Evolutionary conservation across 192 early-diverging fungal genomes (phyloP).

Genomic region (Entomortierella chlamydospora): DNA sequence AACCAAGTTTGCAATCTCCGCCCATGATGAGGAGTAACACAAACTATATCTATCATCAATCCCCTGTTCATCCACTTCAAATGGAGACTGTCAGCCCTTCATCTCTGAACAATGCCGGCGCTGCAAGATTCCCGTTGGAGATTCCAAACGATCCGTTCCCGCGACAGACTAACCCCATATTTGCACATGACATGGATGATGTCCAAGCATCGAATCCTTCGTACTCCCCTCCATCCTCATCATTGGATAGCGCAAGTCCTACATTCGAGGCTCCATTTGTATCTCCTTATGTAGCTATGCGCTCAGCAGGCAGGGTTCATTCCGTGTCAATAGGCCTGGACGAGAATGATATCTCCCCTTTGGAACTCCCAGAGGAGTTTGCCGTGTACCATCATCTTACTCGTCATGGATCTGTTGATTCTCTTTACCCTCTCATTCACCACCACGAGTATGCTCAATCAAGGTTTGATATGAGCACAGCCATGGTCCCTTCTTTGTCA

Average conservation of each 20-base stretch:
- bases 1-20: not conserved
- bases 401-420: constrained; percentile 39
- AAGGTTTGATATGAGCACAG: constrained; percentile 3
- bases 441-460: constrained; percentile 13
- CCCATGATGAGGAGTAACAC: not conserved
- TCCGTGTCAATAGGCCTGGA: constrained; percentile 14
- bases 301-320: constrained; percentile 17
- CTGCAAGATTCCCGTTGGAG: constrained; percentile 2
- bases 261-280: not conserved
- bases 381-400: not conserved
- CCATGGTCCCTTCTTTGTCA: constrained; percentile 36
- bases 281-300: not conserved
- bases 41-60: constrained; percentile 15
- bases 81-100: constrained; percentile 4
- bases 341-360: not conserved
- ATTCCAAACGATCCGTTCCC: constrained; percentile 10
- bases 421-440: constrained; percentile 32
- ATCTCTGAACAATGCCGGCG: not conserved
- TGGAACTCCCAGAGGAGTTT: constrained; percentile 26
- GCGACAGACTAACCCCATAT: not conserved
- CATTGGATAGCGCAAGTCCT: constrained; percentile 22
- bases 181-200: constrained; percentile 44
- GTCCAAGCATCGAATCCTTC: constrained; percentile 11
- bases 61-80: constrained; percentile 32
- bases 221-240: constrained; percentile 15